A percentile compares a stretch with the other conserved stretches of the same genome.
phyloP scores from a whole-genome alignment of 2,329 filamentous ascomycete genomes.

The Colletotrichum noveboracense region DNA sequence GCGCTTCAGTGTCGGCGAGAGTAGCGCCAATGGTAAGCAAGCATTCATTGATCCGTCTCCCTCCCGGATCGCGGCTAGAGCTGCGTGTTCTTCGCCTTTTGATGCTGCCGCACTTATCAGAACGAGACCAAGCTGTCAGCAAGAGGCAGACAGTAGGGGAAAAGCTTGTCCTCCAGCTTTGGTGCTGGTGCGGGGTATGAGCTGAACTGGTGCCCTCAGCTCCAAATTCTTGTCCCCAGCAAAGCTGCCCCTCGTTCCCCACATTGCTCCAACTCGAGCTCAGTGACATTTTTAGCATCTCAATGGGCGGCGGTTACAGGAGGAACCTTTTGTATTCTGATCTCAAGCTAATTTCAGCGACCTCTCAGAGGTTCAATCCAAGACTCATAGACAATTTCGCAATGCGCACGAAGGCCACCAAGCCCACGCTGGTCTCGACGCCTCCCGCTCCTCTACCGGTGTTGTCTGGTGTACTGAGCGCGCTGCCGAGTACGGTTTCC shows the following conservation, averaged over 20 bases:
- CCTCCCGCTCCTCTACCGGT: conserved; percentile 86
- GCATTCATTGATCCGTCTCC: background rate
- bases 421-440: conserved; percentile 89
- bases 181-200: conserved; percentile 17
- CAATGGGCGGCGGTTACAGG: background rate
- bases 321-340: background rate
- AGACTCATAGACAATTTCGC: conserved; percentile 88
- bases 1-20: conserved; percentile 64
- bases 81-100: background rate
- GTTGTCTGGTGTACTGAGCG: conserved; percentile 93
- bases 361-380: conserved; percentile 75
- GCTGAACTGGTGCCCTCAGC: conserved; percentile 9
- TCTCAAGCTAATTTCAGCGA: conserved; percentile 18
- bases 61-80: background rate
- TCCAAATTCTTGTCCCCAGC: background rate
- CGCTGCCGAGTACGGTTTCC: conserved; percentile 86
- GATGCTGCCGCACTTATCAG: background rate
- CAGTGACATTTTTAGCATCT: conserved; percentile 19
- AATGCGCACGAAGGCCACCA: conserved; percentile 89
- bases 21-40: conserved; percentile 28
- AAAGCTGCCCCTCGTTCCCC: conserved; percentile 21
- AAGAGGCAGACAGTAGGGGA: background rate
- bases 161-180: conserved; percentile 7
- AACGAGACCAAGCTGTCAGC: background rate
- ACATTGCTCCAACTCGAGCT: conserved; percentile 14